Base-by-base conservation (phyloP, 345 rosid genomes). In the Triadica sebifera region DNA sequence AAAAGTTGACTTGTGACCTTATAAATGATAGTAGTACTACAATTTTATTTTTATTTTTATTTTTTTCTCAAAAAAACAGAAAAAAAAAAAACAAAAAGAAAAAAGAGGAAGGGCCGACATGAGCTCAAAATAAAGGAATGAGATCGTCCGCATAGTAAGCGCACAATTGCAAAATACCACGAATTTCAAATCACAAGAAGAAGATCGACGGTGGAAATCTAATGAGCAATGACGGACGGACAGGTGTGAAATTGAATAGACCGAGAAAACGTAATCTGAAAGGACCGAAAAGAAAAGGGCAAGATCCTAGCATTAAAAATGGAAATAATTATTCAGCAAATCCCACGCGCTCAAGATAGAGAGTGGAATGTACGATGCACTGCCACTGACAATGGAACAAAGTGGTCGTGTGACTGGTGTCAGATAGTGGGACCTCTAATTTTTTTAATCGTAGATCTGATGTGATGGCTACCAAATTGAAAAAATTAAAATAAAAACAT, bases 381-480 rank as follows among this genome's bases (percentile, higher is more conserved):
- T 59, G 69, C 6, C 25, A 49, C 69, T 59, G 69, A 50, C 62
- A 72, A 52, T 16, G 58, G 71, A 77, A 77, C 75, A 61, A 66
- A 73, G 74, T 45, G 78, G 74, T 62, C 67, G 71, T 55, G 71
- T 69, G 81, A 68, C 34, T 61, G 45, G 76, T 67, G 74, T 50
- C 81, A 78, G 57, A 61, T 3, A 19, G 22, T 50, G 65, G 81
- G 75, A 2, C 77, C 81, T 37, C 77, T 43, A 34, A 55, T 56
- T 57, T 62, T 37, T 37, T 50, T 16, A 5, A 19, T 56, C 22
- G 15, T 71, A 49, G 66, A 47, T 65, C 69, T 72, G 80, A 77
- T 55, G 75, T 72, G 75, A 72, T 47, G 22, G 56, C 29, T 61
- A 45, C 68, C 45, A 47, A 60, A 13, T 59, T 43, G 6, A 22